These are phyloP conservation scores for Cryptomeria japonica DNA, from an alignment of 75 land plant genomes.

Conservation along the genomic window DNA sequence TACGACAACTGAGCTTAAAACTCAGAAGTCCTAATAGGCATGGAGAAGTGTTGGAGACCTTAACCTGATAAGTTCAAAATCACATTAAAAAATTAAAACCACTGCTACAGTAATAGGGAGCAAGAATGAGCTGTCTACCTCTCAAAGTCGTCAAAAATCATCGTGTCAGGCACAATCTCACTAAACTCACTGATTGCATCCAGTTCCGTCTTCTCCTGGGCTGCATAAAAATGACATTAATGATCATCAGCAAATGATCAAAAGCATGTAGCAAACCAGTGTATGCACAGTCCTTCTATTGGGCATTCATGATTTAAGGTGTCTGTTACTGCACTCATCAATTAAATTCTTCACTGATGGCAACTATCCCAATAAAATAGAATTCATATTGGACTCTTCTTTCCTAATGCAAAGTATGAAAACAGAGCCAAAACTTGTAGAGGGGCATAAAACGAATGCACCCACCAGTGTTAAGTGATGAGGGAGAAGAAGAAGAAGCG, in stretches of 20 bases:
- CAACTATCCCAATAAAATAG: not conserved
- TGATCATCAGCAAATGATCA: not conserved
- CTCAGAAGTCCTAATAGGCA: not conserved
- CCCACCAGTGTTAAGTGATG: not conserved
- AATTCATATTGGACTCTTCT: not conserved
- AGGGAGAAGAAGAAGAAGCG: not conserved
- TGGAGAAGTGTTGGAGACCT: not conserved
- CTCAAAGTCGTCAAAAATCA: slow-evolving; percentile 91
- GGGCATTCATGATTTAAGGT: not conserved
- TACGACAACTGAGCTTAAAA: not conserved
- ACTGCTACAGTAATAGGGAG: not conserved
- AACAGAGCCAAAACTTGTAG: not conserved
- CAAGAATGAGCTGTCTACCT: slow-evolving; percentile 29
- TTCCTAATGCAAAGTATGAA: not conserved
- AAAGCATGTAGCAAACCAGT: not conserved
- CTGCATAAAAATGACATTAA: slow-evolving; percentile 6
- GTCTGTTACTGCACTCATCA: not conserved
- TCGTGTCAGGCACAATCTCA: slow-evolving; percentile 89
- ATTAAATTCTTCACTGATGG: not conserved
- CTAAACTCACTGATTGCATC: slow-evolving; percentile 81
- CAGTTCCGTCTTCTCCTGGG: slow-evolving; percentile 51
- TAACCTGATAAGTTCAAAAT: not conserved
- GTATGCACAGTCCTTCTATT: not conserved
- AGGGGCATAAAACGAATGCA: not conserved
- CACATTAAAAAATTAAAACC: not conserved